A percentile compares a stretch with the other conserved stretches of the same genome.
Conservation (phyloP, 2,329 filamentous ascomycete genomes). For the Penicillium polonicum region DNA sequence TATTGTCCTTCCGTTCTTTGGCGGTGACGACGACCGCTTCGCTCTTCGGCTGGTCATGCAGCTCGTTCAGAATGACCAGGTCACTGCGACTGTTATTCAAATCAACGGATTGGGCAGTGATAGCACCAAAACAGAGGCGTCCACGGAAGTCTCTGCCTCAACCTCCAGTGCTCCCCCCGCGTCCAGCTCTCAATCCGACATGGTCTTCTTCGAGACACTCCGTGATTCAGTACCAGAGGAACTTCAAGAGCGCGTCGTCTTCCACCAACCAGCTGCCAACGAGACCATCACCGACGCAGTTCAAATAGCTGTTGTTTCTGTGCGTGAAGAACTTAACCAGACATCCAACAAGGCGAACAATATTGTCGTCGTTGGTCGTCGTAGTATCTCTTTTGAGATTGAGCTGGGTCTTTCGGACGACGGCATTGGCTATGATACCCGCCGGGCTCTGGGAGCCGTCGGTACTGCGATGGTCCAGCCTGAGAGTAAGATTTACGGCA, state of each 20-base stretch:
- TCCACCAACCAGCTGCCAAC: slow-evolving; percentile 40
- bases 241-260: slow-evolving; percentile 57
- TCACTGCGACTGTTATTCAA: slow-evolving; percentile 74
- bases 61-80: slow-evolving; percentile 72
- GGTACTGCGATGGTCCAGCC: slow-evolving; percentile 52
- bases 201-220: slow-evolving; percentile 58
- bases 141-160: slow-evolving; percentile 5
- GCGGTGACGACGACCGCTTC: slow-evolving; percentile 75
- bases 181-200: slow-evolving; percentile 42
- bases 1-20: slow-evolving; percentile 84
- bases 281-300: slow-evolving; percentile 47
- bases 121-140: slow-evolving; percentile 8
- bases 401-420: slow-evolving; percentile 33
- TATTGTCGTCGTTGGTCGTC: slow-evolving; percentile 65
- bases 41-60: slow-evolving; percentile 81
- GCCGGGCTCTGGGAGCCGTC: slow-evolving; percentile 34
- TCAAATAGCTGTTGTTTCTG: slow-evolving; percentile 51
- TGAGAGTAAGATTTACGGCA: slow-evolving; percentile 60
- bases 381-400: slow-evolving; percentile 24
- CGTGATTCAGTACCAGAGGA: slow-evolving; percentile 55
- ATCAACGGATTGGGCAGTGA: slow-evolving; percentile 42
- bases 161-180: neutral
- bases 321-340: slow-evolving; percentile 60
- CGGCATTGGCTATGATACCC: slow-evolving; percentile 34
- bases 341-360: slow-evolving; percentile 67